Evolutionary conservation across 1,139 yeast genomes (phyloP).

Genomic region (Pichia sp.): DNA sequence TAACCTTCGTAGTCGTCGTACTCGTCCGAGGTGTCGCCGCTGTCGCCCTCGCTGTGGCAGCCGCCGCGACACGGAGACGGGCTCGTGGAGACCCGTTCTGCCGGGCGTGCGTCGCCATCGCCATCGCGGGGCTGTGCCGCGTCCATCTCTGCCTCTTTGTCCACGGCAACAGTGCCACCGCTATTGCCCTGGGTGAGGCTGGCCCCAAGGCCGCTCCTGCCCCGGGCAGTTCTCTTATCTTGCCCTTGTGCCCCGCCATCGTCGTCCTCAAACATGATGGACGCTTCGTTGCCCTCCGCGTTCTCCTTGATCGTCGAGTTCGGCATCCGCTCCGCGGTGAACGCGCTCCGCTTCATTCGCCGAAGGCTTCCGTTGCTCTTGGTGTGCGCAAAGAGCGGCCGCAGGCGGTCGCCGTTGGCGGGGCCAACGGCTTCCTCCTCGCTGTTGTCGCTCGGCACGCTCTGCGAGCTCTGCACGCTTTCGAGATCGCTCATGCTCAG

Average conservation of each 20-base stretch:
- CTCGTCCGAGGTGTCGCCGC: no score
- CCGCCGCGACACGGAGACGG: no score
- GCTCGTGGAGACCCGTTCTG: no score
- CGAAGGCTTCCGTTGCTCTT: conserved; percentile 4
- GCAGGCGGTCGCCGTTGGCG: not conserved
- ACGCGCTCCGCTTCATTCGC: conserved; percentile 38
- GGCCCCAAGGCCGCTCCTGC: no score
- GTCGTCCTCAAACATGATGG: conserved; percentile 42
- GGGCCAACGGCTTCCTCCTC: not conserved
- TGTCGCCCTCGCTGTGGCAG: not conserved
- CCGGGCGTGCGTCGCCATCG: not conserved
- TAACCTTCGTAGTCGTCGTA: no score
- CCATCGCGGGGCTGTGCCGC: not conserved
- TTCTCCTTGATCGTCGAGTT: conserved; percentile 65
- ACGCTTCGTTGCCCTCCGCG: conserved; percentile 58
- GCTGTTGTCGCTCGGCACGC: not conserved
- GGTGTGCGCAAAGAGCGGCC: not conserved
- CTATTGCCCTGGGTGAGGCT: not conserved
- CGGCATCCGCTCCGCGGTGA: conserved; percentile 76
- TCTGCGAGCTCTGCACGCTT: not conserved
- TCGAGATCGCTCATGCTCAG: conserved; percentile 31
- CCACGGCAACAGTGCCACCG: not conserved
- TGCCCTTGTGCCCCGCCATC: no score
- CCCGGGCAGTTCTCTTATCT: no score
- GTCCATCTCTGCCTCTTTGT: not conserved